These are phyloP conservation scores for Diaporthe sp. DNA, from an alignment of 2,329 filamentous ascomycete species.

Conservation along the genomic window DNA sequence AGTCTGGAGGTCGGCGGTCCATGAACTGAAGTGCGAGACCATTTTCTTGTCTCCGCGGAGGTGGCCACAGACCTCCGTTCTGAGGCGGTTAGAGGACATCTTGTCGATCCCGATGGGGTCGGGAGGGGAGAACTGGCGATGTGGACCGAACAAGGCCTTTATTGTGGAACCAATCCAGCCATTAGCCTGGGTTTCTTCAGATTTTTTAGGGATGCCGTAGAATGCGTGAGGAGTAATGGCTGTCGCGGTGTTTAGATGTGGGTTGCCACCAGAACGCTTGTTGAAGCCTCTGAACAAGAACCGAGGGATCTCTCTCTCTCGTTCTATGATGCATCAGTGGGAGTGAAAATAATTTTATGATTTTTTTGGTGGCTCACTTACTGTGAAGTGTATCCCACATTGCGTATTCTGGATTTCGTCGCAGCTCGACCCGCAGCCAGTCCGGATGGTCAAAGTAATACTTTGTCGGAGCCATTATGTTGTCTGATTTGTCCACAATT, in stretches of 20 bases:
- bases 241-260: neutral
- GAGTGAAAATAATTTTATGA: neutral
- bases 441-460: neutral
- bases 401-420: no score
- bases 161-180: neutral
- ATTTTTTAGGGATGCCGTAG: neutral
- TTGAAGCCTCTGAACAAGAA: neutral
- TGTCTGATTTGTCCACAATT: neutral
- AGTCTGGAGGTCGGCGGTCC: neutral
- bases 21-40: neutral
- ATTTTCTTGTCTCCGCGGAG: fast-evolving
- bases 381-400: no score
- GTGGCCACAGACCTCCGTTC: neutral
- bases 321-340: neutral
- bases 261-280: neutral
- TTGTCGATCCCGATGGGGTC: no score
- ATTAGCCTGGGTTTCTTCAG: no score
- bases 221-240: neutral
- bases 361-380: neutral
- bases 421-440: neutral
- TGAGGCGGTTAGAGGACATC: neutral
- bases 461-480: neutral
- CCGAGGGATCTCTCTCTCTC: neutral
- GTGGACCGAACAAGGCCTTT: neutral
- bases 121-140: neutral